phyloP scores from a whole-genome alignment of 192 early-diverging fungal species.

The Diversispora epigaea region DNA sequence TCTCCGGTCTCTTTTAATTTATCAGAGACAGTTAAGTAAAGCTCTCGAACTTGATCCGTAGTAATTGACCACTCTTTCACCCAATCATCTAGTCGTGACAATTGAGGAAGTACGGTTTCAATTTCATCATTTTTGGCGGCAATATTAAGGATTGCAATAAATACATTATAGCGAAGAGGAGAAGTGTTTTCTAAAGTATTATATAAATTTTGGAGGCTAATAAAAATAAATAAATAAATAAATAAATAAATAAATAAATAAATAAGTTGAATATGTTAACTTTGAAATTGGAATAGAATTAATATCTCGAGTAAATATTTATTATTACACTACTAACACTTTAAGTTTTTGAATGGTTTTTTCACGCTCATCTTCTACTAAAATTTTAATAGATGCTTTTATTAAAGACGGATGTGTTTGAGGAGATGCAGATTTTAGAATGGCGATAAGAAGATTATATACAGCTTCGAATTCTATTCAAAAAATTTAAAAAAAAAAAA shows the following conservation, averaged over 20 bases:
- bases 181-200: conserved; percentile 65
- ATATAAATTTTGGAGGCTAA: conserved; percentile 81
- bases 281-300: too few relatives aligned
- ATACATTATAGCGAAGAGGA: conserved; percentile 64
- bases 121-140: conserved; percentile 70
- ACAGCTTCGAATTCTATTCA: conserved; percentile 22
- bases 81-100: conserved; percentile 64
- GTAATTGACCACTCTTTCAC: conserved; percentile 68
- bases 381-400: conserved; percentile 6
- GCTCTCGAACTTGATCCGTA: conserved; percentile 52
- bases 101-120: conserved; percentile 62
- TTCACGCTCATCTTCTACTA: conserved; percentile 15
- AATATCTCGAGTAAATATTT: too few relatives aligned
- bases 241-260: not conserved
- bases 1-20: conserved; percentile 59
- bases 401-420: conserved; percentile 16
- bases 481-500: not conserved
- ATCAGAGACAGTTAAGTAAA: conserved; percentile 66
- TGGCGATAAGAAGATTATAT: conserved; percentile 25
- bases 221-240: conserved; percentile 24
- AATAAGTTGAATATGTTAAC: not conserved
- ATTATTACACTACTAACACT: not conserved
- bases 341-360: conserved; percentile 28
- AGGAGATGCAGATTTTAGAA: conserved; percentile 29
- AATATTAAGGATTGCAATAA: conserved; percentile 71